phyloP scores from a whole-genome alignment of 2,329 filamentous ascomycete species.

The Epichloe sp. region DNA sequence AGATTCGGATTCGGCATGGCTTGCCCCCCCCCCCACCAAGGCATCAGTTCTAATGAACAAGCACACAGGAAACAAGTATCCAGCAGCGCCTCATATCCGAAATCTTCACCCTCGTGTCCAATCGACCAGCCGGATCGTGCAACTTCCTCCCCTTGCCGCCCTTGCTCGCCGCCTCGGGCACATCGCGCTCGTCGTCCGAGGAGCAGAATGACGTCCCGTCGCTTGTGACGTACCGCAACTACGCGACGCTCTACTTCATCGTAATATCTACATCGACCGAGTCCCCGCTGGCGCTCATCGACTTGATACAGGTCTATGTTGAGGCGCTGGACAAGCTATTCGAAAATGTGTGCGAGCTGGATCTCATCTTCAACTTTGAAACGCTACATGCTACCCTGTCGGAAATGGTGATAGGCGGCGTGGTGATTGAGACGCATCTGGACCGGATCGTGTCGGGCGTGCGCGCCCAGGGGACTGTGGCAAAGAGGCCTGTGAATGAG shows the following conservation, averaged over 20 bases:
- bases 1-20: not conserved
- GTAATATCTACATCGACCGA: conserved; percentile 94
- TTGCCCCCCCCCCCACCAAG: not conserved
- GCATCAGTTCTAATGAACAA: not conserved
- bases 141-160: conserved; percentile 83
- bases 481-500: conserved; percentile 69
- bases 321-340: conserved; percentile 90
- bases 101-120: conserved; percentile 91
- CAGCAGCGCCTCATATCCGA: conserved; percentile 94
- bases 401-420: conserved; percentile 92
- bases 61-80: conserved; percentile 75
- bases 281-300: conserved; percentile 85
- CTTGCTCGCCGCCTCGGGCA: conserved; percentile 47
- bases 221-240: conserved; percentile 94
- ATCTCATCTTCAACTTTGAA: conserved; percentile 98
- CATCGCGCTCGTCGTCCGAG: conserved; percentile 50
- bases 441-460: conserved; percentile 84
- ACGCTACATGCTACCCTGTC: conserved; percentile 80
- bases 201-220: conserved; percentile 81
- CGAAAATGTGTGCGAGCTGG: conserved; percentile 96
- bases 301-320: conserved; percentile 96
- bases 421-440: conserved; percentile 84
- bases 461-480: conserved; percentile 59
- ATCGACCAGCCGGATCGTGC: conserved; percentile 81
- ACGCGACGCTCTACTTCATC: conserved; percentile 97